Evolutionary conservation across 805 yeast species (phyloP), one percentile per base, ranked within the genome.

Genomic region (Kodamaea hsintzibuensis): DNA sequence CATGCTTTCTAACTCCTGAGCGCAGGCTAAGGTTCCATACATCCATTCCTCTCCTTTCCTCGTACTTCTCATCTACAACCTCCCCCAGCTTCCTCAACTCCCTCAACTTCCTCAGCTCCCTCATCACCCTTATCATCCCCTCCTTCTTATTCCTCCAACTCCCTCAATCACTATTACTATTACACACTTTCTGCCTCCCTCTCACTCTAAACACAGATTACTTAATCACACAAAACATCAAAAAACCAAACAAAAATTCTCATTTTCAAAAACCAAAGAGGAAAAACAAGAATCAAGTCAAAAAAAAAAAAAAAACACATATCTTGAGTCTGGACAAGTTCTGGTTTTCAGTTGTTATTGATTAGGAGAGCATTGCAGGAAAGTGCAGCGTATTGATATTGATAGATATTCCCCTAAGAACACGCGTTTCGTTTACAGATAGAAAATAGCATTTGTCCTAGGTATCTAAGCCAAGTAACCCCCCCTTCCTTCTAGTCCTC

Each of bases 291-390:
- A 45, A 45, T 45, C 48, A 45, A 48, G 18, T 42, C 42, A 30
- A 48, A 48, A 48, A 47, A 22, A 48, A 48, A 47, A 22, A 22
- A 48, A 48, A 47, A 39, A 48, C 38, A 47, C 50, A 38, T 30
- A 30, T 25, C 35, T 47, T 48, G 51, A 48, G 44, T 16, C 44
- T 40, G 44, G 25, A 40, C 25, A 40, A 30, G 35, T 30, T 30
- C 35, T 30, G 35, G 35, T 30, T 30, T 30, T 30, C 35, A 30
- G 35, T 30, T 30, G 35, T 30, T 30, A 30, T 30, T 30, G 35
- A 30, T 30, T 30, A 30, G 35, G 35, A 30, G 35, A 30, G 35
- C 35, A 30, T 30, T 30, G 35, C 35, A 5, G 35, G 35, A 30
- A 5, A 30, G 35, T 30, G 35, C 35, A 30, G 35, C 35, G 35